Base-by-base conservation (phyloP, 1,139 yeast genomes). In the Hyphopichia burtonii region DNA sequence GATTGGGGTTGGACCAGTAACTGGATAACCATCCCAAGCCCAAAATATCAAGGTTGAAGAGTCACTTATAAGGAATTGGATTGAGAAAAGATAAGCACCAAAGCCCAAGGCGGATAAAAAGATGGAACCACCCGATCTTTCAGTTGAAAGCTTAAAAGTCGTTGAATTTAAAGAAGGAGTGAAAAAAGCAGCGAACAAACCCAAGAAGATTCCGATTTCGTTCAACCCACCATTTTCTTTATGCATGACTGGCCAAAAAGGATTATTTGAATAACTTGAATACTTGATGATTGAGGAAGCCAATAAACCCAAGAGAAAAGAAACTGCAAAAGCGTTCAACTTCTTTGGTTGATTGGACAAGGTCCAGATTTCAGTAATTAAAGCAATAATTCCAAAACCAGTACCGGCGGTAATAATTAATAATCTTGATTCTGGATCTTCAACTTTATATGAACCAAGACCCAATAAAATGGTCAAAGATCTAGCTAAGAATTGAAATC, bases 191-290 rank as follows among this genome's bases (percentile, higher is more conserved):
- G 82, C 76, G 6, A 77, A 51, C n/a, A 83, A 56, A 22, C 93
- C 96, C 36, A 89, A 47, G 10, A 74, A 65, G 4, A 93, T 63
- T 37, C 96, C 97, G 25, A 81, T 65, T 41, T 72, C 74, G 61
- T 91, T 91, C 71, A 81, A 80, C 9, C 99, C 99, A 22, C 97
- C 97, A 54, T 87, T 91, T 20, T 72, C 80, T 25, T 74, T 76
- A 58, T 90, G 85, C 93, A 93, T 84, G 37, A 90, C 86, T 32
- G 99, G 96, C 99, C 99, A 93, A 39, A 90, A 71, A 32, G 99
- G 99, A 60, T 93, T 93, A 58, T 91, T 91, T 5, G 97, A 82
- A 65, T 79, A 86, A 56, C 75, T 79, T 15, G 84, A 79, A 65
- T 78, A 86, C 58, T 94, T 93, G 27, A 89, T 73, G 33, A 86